Percentiles rank a stretch among this genome's conserved stretches.
Conservation (phyloP, 169 alveolate genomes). For the Theileria luwenshuni region DNA sequence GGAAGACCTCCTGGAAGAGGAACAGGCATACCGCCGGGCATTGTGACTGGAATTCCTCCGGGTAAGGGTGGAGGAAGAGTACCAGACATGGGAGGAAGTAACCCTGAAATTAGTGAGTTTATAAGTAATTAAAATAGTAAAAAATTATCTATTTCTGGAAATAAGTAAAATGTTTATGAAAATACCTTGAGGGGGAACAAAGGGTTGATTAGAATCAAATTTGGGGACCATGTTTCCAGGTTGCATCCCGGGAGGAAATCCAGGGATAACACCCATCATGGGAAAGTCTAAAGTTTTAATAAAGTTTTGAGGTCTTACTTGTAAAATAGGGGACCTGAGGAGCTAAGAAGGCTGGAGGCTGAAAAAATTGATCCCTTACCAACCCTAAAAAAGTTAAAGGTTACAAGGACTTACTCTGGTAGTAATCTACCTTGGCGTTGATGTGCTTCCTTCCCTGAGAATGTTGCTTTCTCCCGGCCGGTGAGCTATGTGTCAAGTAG, state of each 20-base stretch:
- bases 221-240: not conserved
- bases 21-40: slow-evolving; percentile 2
- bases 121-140: not conserved
- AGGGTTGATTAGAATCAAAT: not conserved
- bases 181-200: slow-evolving; percentile 8
- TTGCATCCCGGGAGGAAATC: slow-evolving; percentile 10
- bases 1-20: slow-evolving; percentile 5
- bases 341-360: slow-evolving; percentile 54
- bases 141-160: not conserved
- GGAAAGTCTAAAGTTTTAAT: slow-evolving; percentile 7
- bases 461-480: slow-evolving; percentile 98
- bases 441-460: slow-evolving; percentile 96
- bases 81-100: not conserved
- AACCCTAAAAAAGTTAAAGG: slow-evolving; percentile 24
- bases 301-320: slow-evolving; percentile 10
- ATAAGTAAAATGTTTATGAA: not conserved
- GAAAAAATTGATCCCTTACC: slow-evolving; percentile 65
- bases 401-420: slow-evolving; percentile 75
- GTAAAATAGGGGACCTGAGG: slow-evolving; percentile 21
- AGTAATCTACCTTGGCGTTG: slow-evolving; percentile 96
- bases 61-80: not conserved
- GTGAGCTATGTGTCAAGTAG: slow-evolving; percentile 97
- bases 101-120: not conserved
- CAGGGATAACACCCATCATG: slow-evolving; percentile 14
- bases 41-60: not conserved